Conservation (phyloP, 1,139 yeast genomes). For the Diutina pseudorugosa region DNA sequence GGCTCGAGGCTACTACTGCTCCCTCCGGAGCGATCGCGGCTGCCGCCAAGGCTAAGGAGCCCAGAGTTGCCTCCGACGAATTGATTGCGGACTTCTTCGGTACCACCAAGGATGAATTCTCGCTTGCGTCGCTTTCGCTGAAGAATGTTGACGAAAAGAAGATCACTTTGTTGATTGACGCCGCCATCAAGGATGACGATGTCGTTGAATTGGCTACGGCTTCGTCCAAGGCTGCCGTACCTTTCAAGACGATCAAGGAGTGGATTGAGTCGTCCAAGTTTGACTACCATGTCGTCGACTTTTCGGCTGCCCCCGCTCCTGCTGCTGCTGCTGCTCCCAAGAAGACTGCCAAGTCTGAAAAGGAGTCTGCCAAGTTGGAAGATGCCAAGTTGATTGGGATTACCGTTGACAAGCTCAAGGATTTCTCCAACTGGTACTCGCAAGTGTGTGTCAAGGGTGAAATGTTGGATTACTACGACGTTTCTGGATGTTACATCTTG, state of each 20-base stretch:
- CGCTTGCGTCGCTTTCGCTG: conserved; percentile 42
- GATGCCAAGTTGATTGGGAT: conserved; percentile 94
- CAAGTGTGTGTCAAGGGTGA: conserved; percentile 94
- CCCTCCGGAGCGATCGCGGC: conserved; percentile 56
- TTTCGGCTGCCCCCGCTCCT: conserved; percentile 25
- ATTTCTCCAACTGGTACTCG: conserved; percentile 95
- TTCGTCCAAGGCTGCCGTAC: conserved; percentile 42
- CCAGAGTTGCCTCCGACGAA: conserved; percentile 79
- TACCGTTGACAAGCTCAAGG: conserved; percentile 83
- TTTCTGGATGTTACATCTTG: conserved; percentile 95
- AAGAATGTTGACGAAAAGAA: conserved; percentile 18
- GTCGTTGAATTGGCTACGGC: conserved; percentile 49
- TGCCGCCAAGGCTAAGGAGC: conserved; percentile 67
- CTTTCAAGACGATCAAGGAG: conserved; percentile 38
- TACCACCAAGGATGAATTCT: conserved; percentile 52
- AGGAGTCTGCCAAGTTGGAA: conserved; percentile 48
- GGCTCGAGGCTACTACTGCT: conserved; percentile 58
- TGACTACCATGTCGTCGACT: conserved; percentile 47
- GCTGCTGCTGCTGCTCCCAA: conserved; percentile 16
- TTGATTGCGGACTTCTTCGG: conserved; percentile 57
- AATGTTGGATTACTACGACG: conserved; percentile 96
- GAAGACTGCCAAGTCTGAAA: conserved; percentile 18
- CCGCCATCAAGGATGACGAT: conserved; percentile 32
- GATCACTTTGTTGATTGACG: conserved; percentile 56
- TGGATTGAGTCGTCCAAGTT: conserved; percentile 48